Conservation (phyloP, 208 protist species). For the Trichomonas vaginalis region DNA sequence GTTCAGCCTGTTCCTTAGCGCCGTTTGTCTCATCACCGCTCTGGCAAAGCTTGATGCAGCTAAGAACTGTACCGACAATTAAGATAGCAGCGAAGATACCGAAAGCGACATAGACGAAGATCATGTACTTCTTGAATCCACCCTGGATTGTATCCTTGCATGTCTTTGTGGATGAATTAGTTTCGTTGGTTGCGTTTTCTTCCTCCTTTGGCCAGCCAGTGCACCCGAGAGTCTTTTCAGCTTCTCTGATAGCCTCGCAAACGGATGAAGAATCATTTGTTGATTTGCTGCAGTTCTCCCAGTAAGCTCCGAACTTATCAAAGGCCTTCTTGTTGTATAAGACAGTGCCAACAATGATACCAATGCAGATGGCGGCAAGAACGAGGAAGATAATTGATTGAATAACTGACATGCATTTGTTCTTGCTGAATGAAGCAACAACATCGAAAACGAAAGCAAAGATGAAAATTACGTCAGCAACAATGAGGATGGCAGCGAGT, state of each 20-base stretch:
- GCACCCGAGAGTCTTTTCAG: neutral
- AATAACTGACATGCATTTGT: neutral
- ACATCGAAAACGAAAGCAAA: neutral
- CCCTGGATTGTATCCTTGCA: neutral
- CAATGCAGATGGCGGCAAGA: neutral
- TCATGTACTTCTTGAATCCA: neutral
- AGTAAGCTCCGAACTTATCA: neutral
- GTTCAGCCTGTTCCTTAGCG: neutral
- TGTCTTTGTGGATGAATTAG: too few species aligned
- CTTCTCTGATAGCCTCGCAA: neutral
- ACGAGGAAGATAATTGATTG: neutral
- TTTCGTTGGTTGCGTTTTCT: neutral
- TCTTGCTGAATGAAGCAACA: neutral
- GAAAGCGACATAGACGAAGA: neutral
- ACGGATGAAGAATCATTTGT: neutral
- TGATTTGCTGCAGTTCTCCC: neutral
- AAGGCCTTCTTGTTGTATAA: neutral
- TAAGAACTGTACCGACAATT: neutral
- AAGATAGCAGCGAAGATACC: neutral
- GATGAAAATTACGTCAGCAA: neutral
- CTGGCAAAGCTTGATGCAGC: neutral
- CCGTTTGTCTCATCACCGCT: neutral
- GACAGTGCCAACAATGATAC: neutral
- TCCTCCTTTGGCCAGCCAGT: neutral
- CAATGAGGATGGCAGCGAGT: neutral